Conservation (phyloP, 768 basidiomycete species). For the Panaeolus papilionaceus region DNA sequence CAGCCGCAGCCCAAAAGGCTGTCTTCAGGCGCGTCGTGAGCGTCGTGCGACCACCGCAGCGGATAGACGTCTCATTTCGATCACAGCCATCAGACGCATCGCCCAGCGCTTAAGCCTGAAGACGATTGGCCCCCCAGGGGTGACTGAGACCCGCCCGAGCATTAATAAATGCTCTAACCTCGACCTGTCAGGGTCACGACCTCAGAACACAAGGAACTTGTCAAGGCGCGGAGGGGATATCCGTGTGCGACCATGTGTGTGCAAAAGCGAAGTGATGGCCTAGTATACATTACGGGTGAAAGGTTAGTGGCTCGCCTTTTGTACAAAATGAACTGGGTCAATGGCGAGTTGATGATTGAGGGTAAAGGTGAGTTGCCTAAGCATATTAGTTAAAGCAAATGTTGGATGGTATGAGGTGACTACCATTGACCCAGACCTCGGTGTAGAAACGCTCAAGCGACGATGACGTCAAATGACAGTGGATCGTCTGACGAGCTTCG, state of each 20-base stretch:
- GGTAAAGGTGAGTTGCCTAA: not conserved
- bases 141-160: conserved; percentile 10
- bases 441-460: not conserved
- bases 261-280: not conserved
- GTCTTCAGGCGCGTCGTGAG: not conserved
- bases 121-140: conserved; percentile 9
- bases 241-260: conserved; percentile 7
- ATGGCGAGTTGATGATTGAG: not conserved
- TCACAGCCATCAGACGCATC: not conserved
- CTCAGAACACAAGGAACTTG: conserved; percentile 9
- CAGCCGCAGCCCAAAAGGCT: conserved; percentile 5
- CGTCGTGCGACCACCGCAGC: not conserved
- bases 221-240: conserved; percentile 7
- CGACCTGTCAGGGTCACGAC: conserved; percentile 5
- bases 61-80: not conserved
- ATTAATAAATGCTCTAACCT: conserved; percentile 4
- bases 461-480: not conserved
- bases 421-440: not conserved
- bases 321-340: not conserved
- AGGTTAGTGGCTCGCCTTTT: conserved; percentile 6
- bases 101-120: conserved; percentile 6
- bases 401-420: not conserved
- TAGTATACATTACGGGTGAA: not conserved
- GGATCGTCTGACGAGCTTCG: too few species aligned
- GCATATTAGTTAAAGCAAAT: not conserved